Conservation (phyloP, 106 monocot species). For the Acorus calamus region DNA sequence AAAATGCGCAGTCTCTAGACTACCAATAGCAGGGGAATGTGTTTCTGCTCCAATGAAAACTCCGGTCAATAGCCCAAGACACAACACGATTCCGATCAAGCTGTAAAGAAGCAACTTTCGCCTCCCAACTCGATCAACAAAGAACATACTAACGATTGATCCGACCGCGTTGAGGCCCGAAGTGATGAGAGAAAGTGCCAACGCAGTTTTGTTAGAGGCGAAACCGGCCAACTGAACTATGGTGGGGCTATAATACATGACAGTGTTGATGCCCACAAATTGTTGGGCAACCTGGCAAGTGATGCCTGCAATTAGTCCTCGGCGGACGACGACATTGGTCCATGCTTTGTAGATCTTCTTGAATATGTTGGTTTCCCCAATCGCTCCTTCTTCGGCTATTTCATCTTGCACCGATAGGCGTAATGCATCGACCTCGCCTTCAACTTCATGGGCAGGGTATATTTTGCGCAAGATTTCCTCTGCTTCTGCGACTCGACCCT, state of each 20-base stretch:
- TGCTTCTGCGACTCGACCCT: conserved; percentile 61
- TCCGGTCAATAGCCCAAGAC: conserved; percentile 42
- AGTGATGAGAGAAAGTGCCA: conserved; percentile 70
- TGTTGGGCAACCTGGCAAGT: conserved; percentile 72
- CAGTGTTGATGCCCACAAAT: conserved; percentile 83
- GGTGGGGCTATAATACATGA: conserved; percentile 92
- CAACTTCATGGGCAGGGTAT: conserved; percentile 51
- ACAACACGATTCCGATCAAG: conserved; percentile 46
- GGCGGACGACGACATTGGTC: conserved; percentile 34
- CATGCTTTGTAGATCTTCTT: conserved; percentile 40
- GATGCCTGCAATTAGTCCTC: conserved; percentile 63
- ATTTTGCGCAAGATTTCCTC: conserved; percentile 47
- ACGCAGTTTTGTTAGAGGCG: conserved; percentile 72
- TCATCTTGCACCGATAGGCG: conserved; percentile 48
- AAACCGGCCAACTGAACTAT: conserved; percentile 82
- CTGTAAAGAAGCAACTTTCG: conserved; percentile 55
- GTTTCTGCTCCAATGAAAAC: conserved; percentile 44
- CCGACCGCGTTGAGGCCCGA: conserved; percentile 77
- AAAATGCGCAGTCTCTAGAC: conserved; percentile 20
- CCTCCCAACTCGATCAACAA: conserved; percentile 70
- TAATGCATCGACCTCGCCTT: conserved; percentile 48
- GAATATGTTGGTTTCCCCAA: conserved; percentile 22
- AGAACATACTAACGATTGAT: conserved; percentile 66
- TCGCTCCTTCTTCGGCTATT: conserved; percentile 42
- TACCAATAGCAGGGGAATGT: conserved; percentile 46